These are phyloP conservation scores for Trametopsis cervina DNA, from an alignment of 768 basidiomycete genomes.

Conservation along the genomic window DNA sequence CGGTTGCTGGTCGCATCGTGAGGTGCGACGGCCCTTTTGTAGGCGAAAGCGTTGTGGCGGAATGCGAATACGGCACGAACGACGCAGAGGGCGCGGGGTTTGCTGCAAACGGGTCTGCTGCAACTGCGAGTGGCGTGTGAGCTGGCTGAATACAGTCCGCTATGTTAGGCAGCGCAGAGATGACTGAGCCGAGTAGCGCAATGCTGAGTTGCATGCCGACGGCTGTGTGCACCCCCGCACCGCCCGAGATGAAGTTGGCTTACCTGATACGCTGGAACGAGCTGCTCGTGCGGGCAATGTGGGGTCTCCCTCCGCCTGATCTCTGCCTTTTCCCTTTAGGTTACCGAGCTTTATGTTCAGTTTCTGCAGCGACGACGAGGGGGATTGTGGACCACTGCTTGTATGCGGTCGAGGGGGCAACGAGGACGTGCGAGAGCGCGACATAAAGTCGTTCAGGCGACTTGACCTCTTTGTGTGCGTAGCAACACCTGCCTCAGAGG, in stretches of 20 bases:
- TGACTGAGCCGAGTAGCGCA: too few species aligned
- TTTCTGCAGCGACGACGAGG: conserved; percentile 1
- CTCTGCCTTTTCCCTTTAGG: conserved; percentile 5
- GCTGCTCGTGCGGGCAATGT: neutral
- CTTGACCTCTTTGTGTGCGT: conserved; percentile 9
- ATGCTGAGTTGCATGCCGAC: too few species aligned
- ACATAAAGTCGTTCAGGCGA: conserved; percentile 13
- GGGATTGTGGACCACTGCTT: conserved; percentile 4
- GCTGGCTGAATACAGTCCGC: too few species aligned
- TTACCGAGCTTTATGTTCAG: conserved; percentile 1
- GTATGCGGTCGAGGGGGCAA: conserved; percentile 11
- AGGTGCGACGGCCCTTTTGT: neutral
- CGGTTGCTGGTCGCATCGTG: conserved; percentile 4
- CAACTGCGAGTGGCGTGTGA: conserved; percentile 1
- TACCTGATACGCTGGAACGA: conserved; percentile 5
- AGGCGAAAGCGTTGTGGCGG: conserved; percentile 3
- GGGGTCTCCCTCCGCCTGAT: conserved; percentile 2
- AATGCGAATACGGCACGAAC: conserved; percentile 13
- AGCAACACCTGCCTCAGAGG: neutral
- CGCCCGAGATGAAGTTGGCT: conserved; percentile 2
- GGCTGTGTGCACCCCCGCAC: too few species aligned
- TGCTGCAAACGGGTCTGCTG: conserved; percentile 24
- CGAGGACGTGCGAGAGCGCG: conserved; percentile 13
- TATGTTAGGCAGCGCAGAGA: too few species aligned
- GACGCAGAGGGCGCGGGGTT: conserved; percentile 20